Base-by-base conservation (phyloP, 495 filamentous ascomycete species). In the Penicillium maclennaniae region DNA sequence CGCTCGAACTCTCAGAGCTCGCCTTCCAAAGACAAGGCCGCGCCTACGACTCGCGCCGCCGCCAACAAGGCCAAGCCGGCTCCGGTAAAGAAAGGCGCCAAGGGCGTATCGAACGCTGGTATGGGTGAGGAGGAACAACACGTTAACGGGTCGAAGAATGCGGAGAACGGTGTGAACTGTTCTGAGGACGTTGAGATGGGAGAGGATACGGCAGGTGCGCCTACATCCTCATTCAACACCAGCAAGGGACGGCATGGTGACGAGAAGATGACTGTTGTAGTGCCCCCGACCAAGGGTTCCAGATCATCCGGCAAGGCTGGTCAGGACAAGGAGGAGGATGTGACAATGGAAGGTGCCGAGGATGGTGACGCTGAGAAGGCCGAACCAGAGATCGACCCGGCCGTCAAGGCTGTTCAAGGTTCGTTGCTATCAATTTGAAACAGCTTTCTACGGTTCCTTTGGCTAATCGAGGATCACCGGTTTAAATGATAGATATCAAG, bases 191-290 rank as follows among this genome's bases (percentile, higher is more conserved):
- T 89, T 58, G 87, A 90, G 67, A 91, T 91, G 87, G 84, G 83
- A 69, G 86, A 88, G 73, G 84, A 87, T 73, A 81, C 79, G 70
- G 77, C 77, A 69, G 78, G 73, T 73, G 74, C 66, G 74, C 71
- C 74, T 74, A 75, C 68, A 72, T 74, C 74, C 70, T 75, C 72
- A 69, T 67, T 70, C 69, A 72, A 71, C 67, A 65, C 79, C 68
- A 74, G 73, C 51, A 87, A 84, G 75, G 82, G 79, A 56, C 85
- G 87, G 75, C 84, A 89, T 74, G 86, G 86, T 67, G 83, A 89
- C 70, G 83, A 85, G 66, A 81, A 87, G 76, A 92, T 92, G 87
- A 92, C 88, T 49, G 87, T 92, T 61, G 88, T 91, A 69, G 87
- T 92, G 47, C 88, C 87, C 53, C 87, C 86, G 53, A 82, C 86